phyloP scores from a whole-genome alignment of 225 moss, liverwort and hornwort genomes.

The Thuidium tamariscinum region DNA sequence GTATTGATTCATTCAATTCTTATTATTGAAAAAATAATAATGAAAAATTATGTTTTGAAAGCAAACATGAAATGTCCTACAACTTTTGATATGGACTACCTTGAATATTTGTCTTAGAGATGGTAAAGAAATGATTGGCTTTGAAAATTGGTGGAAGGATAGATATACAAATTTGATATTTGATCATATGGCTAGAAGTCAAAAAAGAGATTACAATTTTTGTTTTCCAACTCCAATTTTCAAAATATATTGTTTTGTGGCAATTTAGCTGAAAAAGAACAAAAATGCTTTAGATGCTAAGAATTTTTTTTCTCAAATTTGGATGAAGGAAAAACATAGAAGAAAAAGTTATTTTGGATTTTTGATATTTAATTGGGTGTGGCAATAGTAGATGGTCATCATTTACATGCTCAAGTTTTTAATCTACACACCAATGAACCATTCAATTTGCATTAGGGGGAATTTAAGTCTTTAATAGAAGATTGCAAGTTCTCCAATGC shows the following conservation, averaged over 20 bases:
- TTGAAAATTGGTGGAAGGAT: not conserved
- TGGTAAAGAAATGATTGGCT: accelerated
- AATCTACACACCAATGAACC: not conserved
- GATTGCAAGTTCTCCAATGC: no score
- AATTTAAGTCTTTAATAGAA: no score
- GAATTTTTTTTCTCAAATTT: not conserved
- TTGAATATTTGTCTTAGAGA: no score
- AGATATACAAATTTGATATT: not conserved
- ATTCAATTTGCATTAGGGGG: not conserved
- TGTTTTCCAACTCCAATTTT: not conserved
- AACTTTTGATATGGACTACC: no score
- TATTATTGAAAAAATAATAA: no score
- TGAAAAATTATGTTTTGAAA: no score
- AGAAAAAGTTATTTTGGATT: not conserved
- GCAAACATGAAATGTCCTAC: no score
- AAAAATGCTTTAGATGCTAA: not conserved
- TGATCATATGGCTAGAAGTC: not conserved
- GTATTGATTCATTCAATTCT: no score
- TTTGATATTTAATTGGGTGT: not conserved
- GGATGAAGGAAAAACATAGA: not conserved
- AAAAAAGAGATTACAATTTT: not conserved
- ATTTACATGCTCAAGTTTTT: not conserved
- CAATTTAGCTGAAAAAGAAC: no score
- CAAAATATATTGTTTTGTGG: accelerated
- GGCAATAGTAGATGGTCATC: not conserved